These are phyloP conservation scores for Fusarium virguliforme DNA, from an alignment of 2,329 filamentous ascomycete species.

Conservation along the genomic window DNA sequence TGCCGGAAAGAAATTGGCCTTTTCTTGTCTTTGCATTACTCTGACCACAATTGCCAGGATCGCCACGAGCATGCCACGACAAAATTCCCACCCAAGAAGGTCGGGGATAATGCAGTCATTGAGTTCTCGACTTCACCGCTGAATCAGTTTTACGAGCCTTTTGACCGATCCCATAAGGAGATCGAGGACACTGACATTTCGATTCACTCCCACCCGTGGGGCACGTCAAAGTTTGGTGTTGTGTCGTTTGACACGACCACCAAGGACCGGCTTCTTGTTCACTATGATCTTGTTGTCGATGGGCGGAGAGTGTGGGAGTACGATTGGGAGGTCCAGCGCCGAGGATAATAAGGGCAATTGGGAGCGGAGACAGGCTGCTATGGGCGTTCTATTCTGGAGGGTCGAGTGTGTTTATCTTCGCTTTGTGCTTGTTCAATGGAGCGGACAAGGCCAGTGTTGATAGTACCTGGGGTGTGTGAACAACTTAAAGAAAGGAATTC, in stretches of 20 bases:
- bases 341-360: neutral
- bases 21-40: too few species aligned
- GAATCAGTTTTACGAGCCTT: constrained; percentile 21
- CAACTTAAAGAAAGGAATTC: too few species aligned
- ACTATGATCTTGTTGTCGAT: constrained; percentile 1
- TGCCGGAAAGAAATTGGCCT: neutral
- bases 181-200: constrained; percentile 12
- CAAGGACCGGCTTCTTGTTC: neutral
- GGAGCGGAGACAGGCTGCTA: neutral
- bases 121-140: constrained; percentile 16
- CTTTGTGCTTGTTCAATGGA: too few species aligned
- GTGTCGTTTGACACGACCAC: constrained; percentile 2
- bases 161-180: constrained; percentile 11
- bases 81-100: neutral
- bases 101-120: neutral
- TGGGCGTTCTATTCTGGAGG: neutral
- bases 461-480: too few species aligned
- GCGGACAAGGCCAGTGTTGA: too few species aligned
- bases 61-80: constrained; percentile 12
- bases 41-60: neutral
- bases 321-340: neutral
- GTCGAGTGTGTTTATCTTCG: too few species aligned
- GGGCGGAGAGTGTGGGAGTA: neutral
- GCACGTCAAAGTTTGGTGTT: constrained; percentile 3
- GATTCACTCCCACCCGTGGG: constrained; percentile 10